Percentiles rank a stretch among this genome's conserved stretches.
Conservation (phyloP, 495 filamentous ascomycete genomes). For the Annulohypoxylon maeteangense region DNA sequence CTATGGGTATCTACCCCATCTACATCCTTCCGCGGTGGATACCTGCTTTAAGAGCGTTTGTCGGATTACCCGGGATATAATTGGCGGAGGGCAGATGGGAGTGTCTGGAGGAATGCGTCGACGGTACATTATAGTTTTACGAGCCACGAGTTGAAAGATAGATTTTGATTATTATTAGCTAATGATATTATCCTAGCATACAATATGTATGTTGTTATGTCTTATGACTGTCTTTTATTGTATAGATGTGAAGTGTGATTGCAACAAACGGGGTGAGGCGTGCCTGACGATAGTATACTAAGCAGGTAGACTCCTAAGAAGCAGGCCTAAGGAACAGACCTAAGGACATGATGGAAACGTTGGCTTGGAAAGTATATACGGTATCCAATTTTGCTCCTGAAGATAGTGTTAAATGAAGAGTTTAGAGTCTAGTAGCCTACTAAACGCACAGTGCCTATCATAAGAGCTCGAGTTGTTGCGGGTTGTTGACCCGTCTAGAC, state of each 20-base stretch:
- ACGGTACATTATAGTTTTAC: conserved; percentile 3
- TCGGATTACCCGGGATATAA: conserved; percentile 80
- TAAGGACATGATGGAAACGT: background rate
- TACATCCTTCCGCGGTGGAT: conserved; percentile 80
- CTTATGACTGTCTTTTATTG: background rate
- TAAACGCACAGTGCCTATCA: too few relatives aligned
- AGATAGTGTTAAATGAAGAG: too few relatives aligned
- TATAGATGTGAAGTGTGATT: background rate
- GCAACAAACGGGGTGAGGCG: background rate
- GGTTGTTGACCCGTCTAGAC: too few relatives aligned
- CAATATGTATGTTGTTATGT: background rate
- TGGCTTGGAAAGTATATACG: background rate
- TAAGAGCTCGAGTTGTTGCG: too few relatives aligned
- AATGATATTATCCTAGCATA: background rate
- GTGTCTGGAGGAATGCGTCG: background rate
- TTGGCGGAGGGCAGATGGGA: background rate
- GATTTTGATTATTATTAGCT: background rate
- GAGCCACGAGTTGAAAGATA: conserved; percentile 21
- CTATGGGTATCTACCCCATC: conserved; percentile 72
- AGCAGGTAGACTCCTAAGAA: too few relatives aligned
- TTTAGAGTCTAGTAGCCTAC: too few relatives aligned
- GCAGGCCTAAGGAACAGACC: background rate
- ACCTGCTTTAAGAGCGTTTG: conserved; percentile 68
- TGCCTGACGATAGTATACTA: background rate
- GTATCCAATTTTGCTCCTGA: too few relatives aligned